Evolutionary conservation across 2,329 filamentous ascomycete genomes (phyloP), one percentile per base, ranked within the genome.

Genomic region (Cladophialophora yegresii): DNA sequence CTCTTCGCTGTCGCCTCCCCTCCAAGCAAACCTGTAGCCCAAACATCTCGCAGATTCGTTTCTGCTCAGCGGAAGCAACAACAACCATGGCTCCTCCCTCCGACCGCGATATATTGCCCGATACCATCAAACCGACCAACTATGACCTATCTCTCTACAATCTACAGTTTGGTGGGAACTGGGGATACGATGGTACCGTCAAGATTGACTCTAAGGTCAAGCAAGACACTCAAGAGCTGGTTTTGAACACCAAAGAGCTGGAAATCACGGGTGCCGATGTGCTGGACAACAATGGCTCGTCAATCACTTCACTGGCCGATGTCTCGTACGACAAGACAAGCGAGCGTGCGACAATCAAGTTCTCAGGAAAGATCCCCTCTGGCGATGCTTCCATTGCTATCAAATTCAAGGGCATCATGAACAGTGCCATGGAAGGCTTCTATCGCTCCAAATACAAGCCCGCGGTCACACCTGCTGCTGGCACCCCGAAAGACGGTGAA

Each of bases 391-490:
- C 82, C 4, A 77, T 96, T 49, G 81, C 83, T 54, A 85, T 96
- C 74, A 83, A 86, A 22, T 96, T 95, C 74, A 84, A 89, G 72
- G 93, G 91, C 65, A 88, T 84, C 64, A 89, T 96, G 78, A 96
- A 96, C 82, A 91, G 91, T 74, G 86, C 89, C 69, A 96, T 96
- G 92, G 89, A 91, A 64, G 92, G 93, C 47, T 96, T 96, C 82
- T 96, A 95, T 79, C 88, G 92, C 70, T 93, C 91, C 73, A 92
- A 95, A 80, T 99, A 99, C 80, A 96, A 92, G 82, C 91, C 93
- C 20, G 80, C 85, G 60, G 87, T 84, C 45, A 81, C 89, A 36
- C 85, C 92, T 6, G 85, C 90, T 54, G 81, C 87, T 49, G 92
- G 91, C 12, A 92, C 96, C 1, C 90, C 92, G 30, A 89, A 84